Evolutionary conservation across 1,284 basidiomycete genomes (phyloP).

Genomic region (Jaminaea rosea): DNA sequence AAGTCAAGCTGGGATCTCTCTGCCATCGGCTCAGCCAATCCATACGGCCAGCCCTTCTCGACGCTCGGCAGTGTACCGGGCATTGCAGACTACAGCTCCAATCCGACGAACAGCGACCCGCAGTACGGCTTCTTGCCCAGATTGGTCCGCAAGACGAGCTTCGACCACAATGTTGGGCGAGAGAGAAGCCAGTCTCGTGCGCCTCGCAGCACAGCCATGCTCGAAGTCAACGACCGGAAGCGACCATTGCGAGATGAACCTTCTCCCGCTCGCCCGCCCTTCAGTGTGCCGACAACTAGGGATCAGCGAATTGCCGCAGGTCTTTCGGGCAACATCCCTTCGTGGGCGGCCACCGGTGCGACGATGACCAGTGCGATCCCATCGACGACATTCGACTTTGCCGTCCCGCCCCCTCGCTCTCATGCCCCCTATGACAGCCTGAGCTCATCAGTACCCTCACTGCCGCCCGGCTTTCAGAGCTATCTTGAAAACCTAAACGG

Average conservation of each 20-base stretch:
- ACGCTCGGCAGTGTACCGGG: slow-evolving; percentile 42
- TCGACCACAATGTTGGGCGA: slow-evolving; percentile 45
- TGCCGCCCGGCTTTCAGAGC: too few species aligned
- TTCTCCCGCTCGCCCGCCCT: slow-evolving; percentile 29
- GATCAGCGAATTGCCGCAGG: slow-evolving; percentile 44
- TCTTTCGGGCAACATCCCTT: slow-evolving; percentile 35
- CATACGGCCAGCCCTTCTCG: slow-evolving; percentile 29
- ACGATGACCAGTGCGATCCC: background rate
- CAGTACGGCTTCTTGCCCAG: slow-evolving; percentile 45
- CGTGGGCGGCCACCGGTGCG: slow-evolving; percentile 11
- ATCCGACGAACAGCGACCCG: slow-evolving; percentile 42
- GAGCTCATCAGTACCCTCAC: too few species aligned
- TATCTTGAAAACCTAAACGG: too few species aligned
- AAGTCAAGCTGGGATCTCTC: slow-evolving; percentile 26
- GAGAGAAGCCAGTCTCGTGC: slow-evolving; percentile 39
- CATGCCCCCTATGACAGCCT: too few species aligned
- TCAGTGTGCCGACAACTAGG: slow-evolving; percentile 28
- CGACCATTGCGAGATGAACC: slow-evolving; percentile 36
- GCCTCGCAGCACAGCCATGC: slow-evolving; percentile 9
- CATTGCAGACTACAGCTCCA: slow-evolving; percentile 40
- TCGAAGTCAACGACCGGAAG: slow-evolving; percentile 28
- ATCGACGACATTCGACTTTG: slow-evolving; percentile 22
- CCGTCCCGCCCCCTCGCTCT: slow-evolving; percentile 18
- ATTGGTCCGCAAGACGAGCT: slow-evolving; percentile 44
- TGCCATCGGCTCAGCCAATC: slow-evolving; percentile 34